Base-by-base conservation (phyloP, 176 grass and related monocot species). In the Avena insularis region DNA sequence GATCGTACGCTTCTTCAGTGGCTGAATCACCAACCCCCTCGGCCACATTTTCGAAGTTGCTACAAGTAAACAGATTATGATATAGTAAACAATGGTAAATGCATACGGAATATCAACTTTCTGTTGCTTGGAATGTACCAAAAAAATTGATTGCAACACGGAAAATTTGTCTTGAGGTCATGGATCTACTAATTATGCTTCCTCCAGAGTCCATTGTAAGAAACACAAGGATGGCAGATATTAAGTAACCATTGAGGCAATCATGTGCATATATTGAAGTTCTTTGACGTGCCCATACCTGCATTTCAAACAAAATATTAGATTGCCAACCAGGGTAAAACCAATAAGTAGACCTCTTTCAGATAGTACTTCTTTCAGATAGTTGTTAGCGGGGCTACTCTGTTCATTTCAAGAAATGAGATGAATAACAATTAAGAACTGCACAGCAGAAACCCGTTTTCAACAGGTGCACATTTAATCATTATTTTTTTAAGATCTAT, bases 251-350 rank as follows among this genome's bases (percentile, higher is more conserved):
- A 87, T 96, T 98, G 71, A 96, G 86, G 85, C 97, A 91, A 85
- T 98, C 94, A 90, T 98, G 94, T 74, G 87, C 40, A 73, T 88
- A 85, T 54, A 98, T 71, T 25, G 94, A 92, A 79, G 87, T 93
- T 88, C 97, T 94, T 79, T 98, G 92, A 48, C 92, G 88, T 60
- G 85, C 97, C 97, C 97, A 98, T 82, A 96, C 97, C 97, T 98
- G 77, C 79, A 91, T 66, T 83, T 72, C 19, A 66, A 86, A 80
- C 21, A 47, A 70, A 92, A 85, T 66, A 81, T 84, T 79, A 88
- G 29, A 79, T 12, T 70, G 31, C 29, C 62, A 33, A 76, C 31
- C 51, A 78, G 35, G n/a, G 46, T 23, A 62, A 51, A 74, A 31
- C 84, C 8, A 66, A 40, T 62, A 77, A 40, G 48, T 70, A 54